Conservation (phyloP, 805 yeast species). For the Zygotorulaspora chibaensis region DNA sequence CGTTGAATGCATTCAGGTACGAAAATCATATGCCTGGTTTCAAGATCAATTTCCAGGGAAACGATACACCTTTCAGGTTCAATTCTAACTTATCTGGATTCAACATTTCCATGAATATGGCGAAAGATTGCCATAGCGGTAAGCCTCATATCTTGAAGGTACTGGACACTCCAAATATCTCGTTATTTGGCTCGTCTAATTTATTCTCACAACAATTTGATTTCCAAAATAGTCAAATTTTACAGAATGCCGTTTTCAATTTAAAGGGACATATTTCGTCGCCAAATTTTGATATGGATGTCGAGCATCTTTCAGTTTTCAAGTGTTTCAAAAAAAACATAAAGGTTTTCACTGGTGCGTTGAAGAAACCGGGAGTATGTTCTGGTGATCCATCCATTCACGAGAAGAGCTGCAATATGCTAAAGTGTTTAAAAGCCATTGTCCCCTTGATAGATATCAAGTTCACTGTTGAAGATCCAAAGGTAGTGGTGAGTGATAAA, state of each 20-base stretch:
- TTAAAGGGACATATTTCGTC: constrained; percentile 41
- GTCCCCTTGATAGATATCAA: constrained; percentile 37
- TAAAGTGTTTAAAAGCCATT: constrained; percentile 22
- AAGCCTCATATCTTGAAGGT: constrained; percentile 16
- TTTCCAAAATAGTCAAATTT: constrained; percentile 20
- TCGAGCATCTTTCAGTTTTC: constrained; percentile 38
- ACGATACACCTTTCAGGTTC: constrained; percentile 42
- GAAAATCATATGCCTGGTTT: constrained; percentile 42
- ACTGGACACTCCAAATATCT: constrained; percentile 38
- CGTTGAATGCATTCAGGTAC: constrained; percentile 29
- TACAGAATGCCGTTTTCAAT: constrained; percentile 34
- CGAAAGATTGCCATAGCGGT: constrained; percentile 11
- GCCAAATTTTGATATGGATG: constrained; percentile 43
- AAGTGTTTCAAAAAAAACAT: constrained; percentile 31
- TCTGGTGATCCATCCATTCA: constrained; percentile 9
- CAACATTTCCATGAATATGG: constrained; percentile 30
- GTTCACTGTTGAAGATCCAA: constrained; percentile 40
- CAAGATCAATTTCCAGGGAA: constrained; percentile 39
- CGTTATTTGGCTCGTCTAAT: constrained; percentile 40
- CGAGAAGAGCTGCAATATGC: constrained; percentile 10
- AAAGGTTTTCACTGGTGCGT: constrained; percentile 24
- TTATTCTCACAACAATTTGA: constrained; percentile 35
- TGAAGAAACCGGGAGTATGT: constrained; percentile 8
- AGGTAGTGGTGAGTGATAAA: constrained; percentile 33
- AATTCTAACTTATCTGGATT: constrained; percentile 39